Evolutionary conservation across 2,329 filamentous ascomycete genomes (phyloP).

Genomic region (Neonectria sp.): DNA sequence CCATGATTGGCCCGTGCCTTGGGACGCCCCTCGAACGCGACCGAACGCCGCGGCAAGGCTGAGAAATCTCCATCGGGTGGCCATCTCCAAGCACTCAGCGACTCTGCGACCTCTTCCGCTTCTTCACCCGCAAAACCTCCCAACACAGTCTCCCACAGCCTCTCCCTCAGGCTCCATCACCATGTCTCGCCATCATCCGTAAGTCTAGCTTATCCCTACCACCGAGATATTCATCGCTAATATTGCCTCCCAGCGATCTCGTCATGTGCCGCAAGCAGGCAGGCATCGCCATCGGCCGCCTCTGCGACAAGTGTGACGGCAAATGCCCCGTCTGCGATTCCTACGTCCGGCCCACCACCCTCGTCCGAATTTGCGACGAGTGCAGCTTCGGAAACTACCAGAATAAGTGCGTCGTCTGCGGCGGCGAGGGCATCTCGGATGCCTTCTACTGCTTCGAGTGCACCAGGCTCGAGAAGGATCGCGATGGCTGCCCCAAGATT

Average conservation of each 20-base stretch:
- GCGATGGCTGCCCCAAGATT: slow-evolving; percentile 98
- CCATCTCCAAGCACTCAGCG: slow-evolving; percentile 34
- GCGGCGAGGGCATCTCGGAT: slow-evolving; percentile 97
- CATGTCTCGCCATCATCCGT: slow-evolving; percentile 97
- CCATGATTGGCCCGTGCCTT: slow-evolving; percentile 41
- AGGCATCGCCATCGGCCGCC: slow-evolving; percentile 96
- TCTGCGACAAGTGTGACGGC: slow-evolving; percentile 99
- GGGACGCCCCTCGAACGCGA: slow-evolving; percentile 39
- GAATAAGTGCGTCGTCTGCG: slow-evolving; percentile 99
- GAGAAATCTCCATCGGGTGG: slow-evolving; percentile 56
- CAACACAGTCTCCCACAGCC: slow-evolving; percentile 13
- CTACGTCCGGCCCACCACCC: slow-evolving; percentile 97
- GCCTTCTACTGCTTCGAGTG: slow-evolving; percentile 99
- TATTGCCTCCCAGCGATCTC: slow-evolving; percentile 76
- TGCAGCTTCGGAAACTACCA: slow-evolving; percentile 99
- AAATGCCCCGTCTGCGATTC: slow-evolving; percentile 99
- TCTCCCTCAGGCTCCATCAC: slow-evolving; percentile 44
- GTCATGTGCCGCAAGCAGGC: slow-evolving; percentile 99
- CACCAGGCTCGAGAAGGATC: slow-evolving; percentile 94
- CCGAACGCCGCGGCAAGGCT: slow-evolving; percentile 59
- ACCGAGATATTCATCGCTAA: slow-evolving; percentile 43
- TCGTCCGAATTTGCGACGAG: slow-evolving; percentile 99
- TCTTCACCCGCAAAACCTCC: slow-evolving; percentile 25
- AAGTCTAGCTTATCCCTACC: slow-evolving; percentile 55
- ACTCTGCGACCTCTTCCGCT: slow-evolving; percentile 20